Conservation (phyloP, 345 rosid species). For the Dovyalis caffra region DNA sequence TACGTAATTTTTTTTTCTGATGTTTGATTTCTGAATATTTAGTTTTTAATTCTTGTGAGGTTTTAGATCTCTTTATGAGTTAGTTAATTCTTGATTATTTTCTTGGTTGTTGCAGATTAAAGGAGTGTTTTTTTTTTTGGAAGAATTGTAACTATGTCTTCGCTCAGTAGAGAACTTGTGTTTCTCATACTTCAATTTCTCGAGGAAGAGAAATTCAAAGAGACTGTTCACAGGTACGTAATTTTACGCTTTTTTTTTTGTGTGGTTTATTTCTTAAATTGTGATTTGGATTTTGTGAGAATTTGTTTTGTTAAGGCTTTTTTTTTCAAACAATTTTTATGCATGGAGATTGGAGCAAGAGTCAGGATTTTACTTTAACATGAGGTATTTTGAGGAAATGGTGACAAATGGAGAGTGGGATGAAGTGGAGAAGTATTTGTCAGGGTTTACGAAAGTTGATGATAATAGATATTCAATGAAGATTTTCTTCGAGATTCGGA, state of each 20-base stretch:
- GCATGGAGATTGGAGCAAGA: slow-evolving; percentile 75
- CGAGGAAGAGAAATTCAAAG: slow-evolving; percentile 81
- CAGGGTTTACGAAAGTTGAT: slow-evolving; percentile 77
- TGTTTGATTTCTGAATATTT: slow-evolving; percentile 5
- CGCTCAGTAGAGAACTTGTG: slow-evolving; percentile 80
- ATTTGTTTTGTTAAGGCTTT: slow-evolving; percentile 3
- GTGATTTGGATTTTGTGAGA: slow-evolving; percentile 5
- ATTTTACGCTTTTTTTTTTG: neutral
- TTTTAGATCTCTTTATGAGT: slow-evolving; percentile 21
- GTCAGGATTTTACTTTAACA: slow-evolving; percentile 80
- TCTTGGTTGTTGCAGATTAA: neutral
- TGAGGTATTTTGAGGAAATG: slow-evolving; percentile 82
- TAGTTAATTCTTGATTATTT: slow-evolving; percentile 13
- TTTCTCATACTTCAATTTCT: slow-evolving; percentile 89
- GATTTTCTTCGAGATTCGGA: slow-evolving; percentile 85
- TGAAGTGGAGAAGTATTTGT: slow-evolving; percentile 75
- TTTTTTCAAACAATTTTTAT: neutral
- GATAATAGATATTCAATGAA: slow-evolving; percentile 92
- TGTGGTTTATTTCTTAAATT: neutral
- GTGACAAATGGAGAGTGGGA: slow-evolving; percentile 94
- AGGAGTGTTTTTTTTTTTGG: neutral
- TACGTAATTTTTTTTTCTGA: neutral
- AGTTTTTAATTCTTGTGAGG: slow-evolving; percentile 2
- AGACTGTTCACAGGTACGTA: slow-evolving; percentile 67
- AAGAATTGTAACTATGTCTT: slow-evolving; percentile 47